phyloP scores from a whole-genome alignment of 192 early-diverging fungal species.

The Coemansia sp. region DNA sequence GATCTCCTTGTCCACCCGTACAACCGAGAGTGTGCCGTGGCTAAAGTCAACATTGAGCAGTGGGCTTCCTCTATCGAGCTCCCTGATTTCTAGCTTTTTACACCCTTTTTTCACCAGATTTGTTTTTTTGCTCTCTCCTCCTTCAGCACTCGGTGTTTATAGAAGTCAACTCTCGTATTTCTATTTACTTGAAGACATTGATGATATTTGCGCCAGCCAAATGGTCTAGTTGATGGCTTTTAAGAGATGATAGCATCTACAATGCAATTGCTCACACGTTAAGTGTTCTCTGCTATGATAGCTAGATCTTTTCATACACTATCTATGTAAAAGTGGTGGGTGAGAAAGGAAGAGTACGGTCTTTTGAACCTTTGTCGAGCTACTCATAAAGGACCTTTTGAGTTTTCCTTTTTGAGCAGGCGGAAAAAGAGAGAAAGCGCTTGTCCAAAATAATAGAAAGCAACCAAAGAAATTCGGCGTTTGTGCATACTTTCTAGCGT shows the following conservation, averaged over 20 bases:
- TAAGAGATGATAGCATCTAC: background rate
- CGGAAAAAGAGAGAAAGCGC: background rate
- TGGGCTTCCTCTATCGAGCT: conserved; percentile 56
- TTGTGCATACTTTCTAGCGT: background rate
- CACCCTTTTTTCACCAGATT: background rate
- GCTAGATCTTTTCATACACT: background rate
- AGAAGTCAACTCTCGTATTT: no score
- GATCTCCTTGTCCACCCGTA: conserved; percentile 69
- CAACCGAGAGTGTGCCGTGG: conserved; percentile 50
- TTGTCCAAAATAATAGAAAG: background rate
- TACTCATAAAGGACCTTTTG: background rate
- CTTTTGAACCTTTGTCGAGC: background rate
- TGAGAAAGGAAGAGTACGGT: background rate
- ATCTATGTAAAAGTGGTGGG: background rate
- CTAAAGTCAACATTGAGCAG: conserved; percentile 67
- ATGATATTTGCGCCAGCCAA: background rate
- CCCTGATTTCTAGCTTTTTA: conserved; percentile 23
- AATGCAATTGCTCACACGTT: no score
- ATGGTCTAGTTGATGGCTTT: background rate
- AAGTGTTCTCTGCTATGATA: background rate
- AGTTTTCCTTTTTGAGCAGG: background rate
- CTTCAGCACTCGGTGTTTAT: no score
- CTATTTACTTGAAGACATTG: background rate
- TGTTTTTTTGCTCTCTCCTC: no score
- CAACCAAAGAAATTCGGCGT: background rate